Evolutionary conservation across 768 basidiomycete genomes (phyloP), one percentile per base, ranked within the genome.

Genomic region (Termitomyces sp.): DNA sequence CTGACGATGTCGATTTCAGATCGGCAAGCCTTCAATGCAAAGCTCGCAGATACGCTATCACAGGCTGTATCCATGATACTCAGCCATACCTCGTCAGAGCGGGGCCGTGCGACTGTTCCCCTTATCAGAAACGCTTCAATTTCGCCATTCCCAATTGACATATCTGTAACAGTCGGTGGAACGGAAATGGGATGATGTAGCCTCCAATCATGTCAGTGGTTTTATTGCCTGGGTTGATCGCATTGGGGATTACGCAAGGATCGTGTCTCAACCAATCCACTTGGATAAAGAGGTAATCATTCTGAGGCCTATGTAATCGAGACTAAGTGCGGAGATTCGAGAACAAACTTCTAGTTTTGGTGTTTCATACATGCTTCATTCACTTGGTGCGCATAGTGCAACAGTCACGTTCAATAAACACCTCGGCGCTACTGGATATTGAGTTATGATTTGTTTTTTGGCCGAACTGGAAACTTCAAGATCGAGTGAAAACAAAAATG

Each of bases 121-220:
- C 79, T 84, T 5, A 93, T 93, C 53, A 89, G 87, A n/a, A 84
- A 88, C 54, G 83, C 84, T 3, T 70, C 76, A 27, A 88, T 92
- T 40, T 91, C 90, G 0, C 91, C 91, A 0, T 93, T 93, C 62
- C 91, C 91, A 2, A 77, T 90, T 35, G 81, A 82, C 56, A 82
- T 93, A 35, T 64, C 69, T 5, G 88, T 91, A 46, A 84, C 76
- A 55, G 75, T 91, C 27, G 88, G 84, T 4, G 88, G 85, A 10
- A 65, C 78, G 15, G 87, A 89, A 64, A 73, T 89, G 18, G 79
- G 68, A 31, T 62, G 27, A 58, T 32, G 29, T 6, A 22, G 29
- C 10, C 16, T 12, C 29, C 4, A 33, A 33, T 1, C 18, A 48
- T 36, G 23, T 16, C 13, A 48, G 33, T 49, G n/a, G n/a, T 25